These are phyloP conservation scores for Penicillium rolfsii DNA, from an alignment of 2,329 filamentous ascomycete species.

Conservation along the genomic window DNA sequence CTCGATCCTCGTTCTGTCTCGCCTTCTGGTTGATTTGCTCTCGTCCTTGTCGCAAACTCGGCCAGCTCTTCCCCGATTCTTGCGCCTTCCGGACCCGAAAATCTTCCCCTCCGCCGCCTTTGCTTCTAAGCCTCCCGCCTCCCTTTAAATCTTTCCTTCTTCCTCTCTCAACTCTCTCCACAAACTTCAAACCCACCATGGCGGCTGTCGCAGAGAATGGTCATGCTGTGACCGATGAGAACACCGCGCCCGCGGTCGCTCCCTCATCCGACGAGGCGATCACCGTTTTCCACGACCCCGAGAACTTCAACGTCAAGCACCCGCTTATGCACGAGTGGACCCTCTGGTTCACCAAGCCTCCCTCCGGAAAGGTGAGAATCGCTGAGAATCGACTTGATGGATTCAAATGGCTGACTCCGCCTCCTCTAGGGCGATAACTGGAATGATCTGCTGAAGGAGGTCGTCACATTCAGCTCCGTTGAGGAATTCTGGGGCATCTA, in stretches of 20 bases:
- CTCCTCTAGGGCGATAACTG: slow-evolving; percentile 83
- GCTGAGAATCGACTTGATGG: neutral
- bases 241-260: slow-evolving; percentile 55
- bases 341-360: slow-evolving; percentile 98
- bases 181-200: slow-evolving; percentile 34
- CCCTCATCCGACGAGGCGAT: slow-evolving; percentile 64
- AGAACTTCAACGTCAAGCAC: slow-evolving; percentile 99
- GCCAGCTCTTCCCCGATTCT: slow-evolving; percentile 20
- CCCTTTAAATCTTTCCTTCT: slow-evolving; percentile 13
- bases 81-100: slow-evolving; percentile 31
- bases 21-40: slow-evolving; percentile 12
- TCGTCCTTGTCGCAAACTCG: slow-evolving; percentile 17
- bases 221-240: slow-evolving; percentile 55
- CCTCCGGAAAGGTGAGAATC: slow-evolving; percentile 79
- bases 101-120: slow-evolving; percentile 18
- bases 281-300: slow-evolving; percentile 96
- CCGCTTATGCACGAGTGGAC: slow-evolving; percentile 98
- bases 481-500: slow-evolving; percentile 99
- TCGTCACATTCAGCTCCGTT: slow-evolving; percentile 97
- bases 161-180: slow-evolving; percentile 13
- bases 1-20: slow-evolving; percentile 7
- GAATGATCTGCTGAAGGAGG: slow-evolving; percentile 97
- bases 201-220: slow-evolving; percentile 44
- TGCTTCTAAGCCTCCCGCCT: slow-evolving; percentile 15
- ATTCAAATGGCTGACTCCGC: neutral